A percentile compares a stretch with the other conserved stretches of the same genome.
These are phyloP conservation scores for Nicotiana obtusifolia DNA, from an alignment of 257 asterid species.

Conservation along the genomic window DNA sequence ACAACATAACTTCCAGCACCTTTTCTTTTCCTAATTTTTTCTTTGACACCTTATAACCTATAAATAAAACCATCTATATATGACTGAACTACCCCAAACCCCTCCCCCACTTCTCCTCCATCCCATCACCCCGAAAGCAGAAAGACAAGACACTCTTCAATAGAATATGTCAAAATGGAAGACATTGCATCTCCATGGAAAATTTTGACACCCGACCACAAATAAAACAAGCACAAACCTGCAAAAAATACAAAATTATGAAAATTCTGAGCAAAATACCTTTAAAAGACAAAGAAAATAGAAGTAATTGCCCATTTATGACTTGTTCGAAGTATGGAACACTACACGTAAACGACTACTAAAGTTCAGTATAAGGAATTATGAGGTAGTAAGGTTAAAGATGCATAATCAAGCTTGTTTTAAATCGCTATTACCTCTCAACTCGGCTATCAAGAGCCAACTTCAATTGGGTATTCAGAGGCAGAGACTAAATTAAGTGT, in stretches of 20 bases:
- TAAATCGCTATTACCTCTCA: neutral
- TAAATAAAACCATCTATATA: neutral
- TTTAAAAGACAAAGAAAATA: neutral
- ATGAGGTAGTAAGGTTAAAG: neutral
- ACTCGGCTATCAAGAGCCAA: neutral
- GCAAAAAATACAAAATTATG: neutral
- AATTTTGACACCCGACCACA: slow-evolving; percentile 1
- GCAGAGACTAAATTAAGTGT: neutral
- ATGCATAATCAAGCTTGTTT: neutral
- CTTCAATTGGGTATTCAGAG: neutral
- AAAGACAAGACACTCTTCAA: neutral
- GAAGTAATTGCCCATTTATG: neutral
- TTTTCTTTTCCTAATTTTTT: neutral
- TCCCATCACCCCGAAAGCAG: neutral
- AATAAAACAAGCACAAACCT: neutral
- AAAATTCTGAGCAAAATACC: neutral
- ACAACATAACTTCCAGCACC: slow-evolving; percentile 2
- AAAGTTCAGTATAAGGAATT: neutral
- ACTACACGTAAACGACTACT: neutral
- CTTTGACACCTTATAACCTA: neutral
- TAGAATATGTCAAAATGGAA: neutral
- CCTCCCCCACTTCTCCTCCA: neutral
- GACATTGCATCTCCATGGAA: slow-evolving; percentile 1
- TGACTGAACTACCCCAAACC: neutral
- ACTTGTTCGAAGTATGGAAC: neutral